Base-by-base conservation (phyloP, 148 eudicot species). In the Limonium bicolor region DNA sequence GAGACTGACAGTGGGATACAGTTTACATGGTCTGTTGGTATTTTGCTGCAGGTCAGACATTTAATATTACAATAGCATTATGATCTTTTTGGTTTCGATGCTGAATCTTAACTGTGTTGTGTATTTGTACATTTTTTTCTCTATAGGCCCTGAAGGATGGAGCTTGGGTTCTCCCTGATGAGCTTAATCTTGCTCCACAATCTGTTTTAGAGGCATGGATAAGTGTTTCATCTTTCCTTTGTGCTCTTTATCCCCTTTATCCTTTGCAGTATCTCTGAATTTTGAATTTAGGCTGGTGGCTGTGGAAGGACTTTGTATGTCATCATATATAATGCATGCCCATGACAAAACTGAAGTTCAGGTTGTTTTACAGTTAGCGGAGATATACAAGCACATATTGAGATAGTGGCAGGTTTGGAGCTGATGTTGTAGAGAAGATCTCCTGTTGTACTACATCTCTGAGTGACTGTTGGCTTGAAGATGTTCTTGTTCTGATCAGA, bases 21-120 rank as follows among this genome's bases (percentile, higher is more conserved):
- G 60, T 90, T 90, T 77, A 86, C 93, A 32, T 90, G 99, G 99
- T 81, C 79, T 50, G 99, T 84, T 76, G 99, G 99, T 16, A 90
- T 90, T 55, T 69, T 90, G 22, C 65, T 90, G 52, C 95, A 88
- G 94, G 96, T 87, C 53, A 23, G 37, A 14, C 48, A 51, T 4
- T 41, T 23, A n/a, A 12, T 46, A 23, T 24, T n/a, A n/a, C 2
- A 31, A 25, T 19, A n/a, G n/a, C n/a, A n/a, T n/a, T n/a, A n/a
- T n/a, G n/a, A n/a, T n/a, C n/a, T n/a, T n/a, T n/a, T n/a, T n/a
- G n/a, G n/a, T n/a, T n/a, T n/a, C n/a, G n/a, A n/a, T n/a, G n/a
- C n/a, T n/a, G n/a, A n/a, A n/a, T n/a, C n/a, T n/a, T n/a, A n/a
- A n/a, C n/a, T n/a, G n/a, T n/a, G n/a, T n/a, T n/a, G n/a, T n/a